Percentiles rank a stretch among this genome's conserved stretches.
These are phyloP conservation scores for Dichomitus squalens DNA, from an alignment of 1,284 basidiomycete genomes.

Conservation along the genomic window DNA sequence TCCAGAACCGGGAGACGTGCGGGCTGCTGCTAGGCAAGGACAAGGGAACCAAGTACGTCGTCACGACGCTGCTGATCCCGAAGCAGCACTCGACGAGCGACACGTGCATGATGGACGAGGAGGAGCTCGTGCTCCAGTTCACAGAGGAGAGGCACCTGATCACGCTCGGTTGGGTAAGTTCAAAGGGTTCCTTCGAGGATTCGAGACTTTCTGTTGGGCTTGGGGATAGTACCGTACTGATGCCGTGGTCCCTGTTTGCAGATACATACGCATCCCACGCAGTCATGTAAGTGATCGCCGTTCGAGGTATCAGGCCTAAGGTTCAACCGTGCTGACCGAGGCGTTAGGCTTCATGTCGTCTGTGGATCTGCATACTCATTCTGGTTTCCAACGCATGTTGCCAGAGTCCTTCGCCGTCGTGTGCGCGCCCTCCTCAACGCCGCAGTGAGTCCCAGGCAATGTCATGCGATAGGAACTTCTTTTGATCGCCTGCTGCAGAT, in stretches of 20 bases:
- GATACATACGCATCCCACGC: constrained; percentile 93
- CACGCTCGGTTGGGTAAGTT: constrained; percentile 85
- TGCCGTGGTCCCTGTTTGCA: constrained; percentile 31
- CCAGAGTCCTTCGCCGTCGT: constrained; percentile 92
- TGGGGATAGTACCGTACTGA: constrained; percentile 6
- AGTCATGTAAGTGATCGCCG: constrained; percentile 62
- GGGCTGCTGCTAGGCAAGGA: constrained; percentile 63
- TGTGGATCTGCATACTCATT: constrained; percentile 87
- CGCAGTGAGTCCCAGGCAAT: constrained; percentile 53
- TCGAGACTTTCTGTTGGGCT: background rate
- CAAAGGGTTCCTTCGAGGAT: background rate
- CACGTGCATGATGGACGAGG: constrained; percentile 87
- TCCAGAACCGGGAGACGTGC: constrained; percentile 64
- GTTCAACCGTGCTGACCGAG: background rate
- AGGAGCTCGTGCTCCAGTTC: constrained; percentile 83
- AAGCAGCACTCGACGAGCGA: constrained; percentile 84
- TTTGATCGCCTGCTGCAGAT: constrained; percentile 44
- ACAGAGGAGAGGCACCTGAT: constrained; percentile 78
- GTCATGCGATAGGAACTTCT: background rate
- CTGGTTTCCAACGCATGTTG: constrained; percentile 83
- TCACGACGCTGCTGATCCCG: constrained; percentile 75
- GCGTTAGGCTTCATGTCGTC: constrained; percentile 81
- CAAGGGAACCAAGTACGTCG: constrained; percentile 60
- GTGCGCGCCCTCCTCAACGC: constrained; percentile 78
- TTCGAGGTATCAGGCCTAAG: background rate